phyloP scores from a whole-genome alignment of 2,329 filamentous ascomycete species.

The Fonsecaea pedrosoi region DNA sequence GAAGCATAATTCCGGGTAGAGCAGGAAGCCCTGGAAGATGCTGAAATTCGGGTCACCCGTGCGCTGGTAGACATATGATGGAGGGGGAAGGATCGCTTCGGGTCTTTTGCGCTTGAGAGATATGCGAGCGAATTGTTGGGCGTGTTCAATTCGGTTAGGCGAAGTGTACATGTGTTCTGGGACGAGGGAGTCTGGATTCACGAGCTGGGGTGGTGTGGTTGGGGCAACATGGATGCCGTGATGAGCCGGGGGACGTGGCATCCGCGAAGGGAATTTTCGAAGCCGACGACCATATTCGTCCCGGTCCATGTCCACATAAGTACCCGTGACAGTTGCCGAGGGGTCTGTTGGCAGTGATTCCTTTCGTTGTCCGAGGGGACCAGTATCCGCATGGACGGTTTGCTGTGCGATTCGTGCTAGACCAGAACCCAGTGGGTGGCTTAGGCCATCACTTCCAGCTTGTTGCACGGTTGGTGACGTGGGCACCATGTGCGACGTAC shows the following conservation, averaged over 20 bases:
- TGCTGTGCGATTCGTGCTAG: slow-evolving; percentile 18
- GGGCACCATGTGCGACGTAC: background rate
- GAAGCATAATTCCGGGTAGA: slow-evolving; percentile 60
- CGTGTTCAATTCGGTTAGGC: slow-evolving; percentile 32
- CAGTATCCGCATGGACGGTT: background rate
- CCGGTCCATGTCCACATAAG: slow-evolving; percentile 31
- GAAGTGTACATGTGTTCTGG: slow-evolving; percentile 31
- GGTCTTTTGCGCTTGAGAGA: slow-evolving; percentile 36
- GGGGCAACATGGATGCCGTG: slow-evolving; percentile 6
- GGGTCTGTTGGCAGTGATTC: slow-evolving; percentile 9
- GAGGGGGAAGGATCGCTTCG: slow-evolving; percentile 34
- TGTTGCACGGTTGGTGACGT: background rate
- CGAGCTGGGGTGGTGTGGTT: background rate
- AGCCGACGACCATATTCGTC: slow-evolving; percentile 25
- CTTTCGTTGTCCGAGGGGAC: slow-evolving; percentile 3
- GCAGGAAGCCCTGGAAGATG: slow-evolving; percentile 39
- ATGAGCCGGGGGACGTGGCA: slow-evolving; percentile 14
- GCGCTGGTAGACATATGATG: slow-evolving; percentile 34
- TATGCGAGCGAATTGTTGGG: slow-evolving; percentile 25
- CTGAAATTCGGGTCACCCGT: slow-evolving; percentile 38
- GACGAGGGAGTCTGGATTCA: slow-evolving; percentile 24
- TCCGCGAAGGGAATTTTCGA: background rate
- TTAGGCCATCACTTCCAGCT: background rate
- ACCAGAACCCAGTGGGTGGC: slow-evolving; percentile 14
- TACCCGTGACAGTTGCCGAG: background rate